Base-by-base conservation (phyloP, 441 rosid species). In the Erysimum pusillum region DNA sequence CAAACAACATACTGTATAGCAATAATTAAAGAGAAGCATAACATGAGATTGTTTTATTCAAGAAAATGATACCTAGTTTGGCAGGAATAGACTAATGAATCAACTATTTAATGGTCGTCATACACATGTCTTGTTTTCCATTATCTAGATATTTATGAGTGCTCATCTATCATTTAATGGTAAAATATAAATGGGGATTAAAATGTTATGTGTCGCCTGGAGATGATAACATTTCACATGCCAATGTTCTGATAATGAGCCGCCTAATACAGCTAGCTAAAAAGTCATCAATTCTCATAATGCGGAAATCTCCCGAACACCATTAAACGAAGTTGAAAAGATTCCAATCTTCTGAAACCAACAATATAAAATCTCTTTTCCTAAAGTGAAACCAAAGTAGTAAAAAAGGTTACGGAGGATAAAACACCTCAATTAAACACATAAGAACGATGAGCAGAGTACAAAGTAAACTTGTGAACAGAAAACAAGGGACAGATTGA, bases 181-280 rank as follows among this genome's bases (percentile, higher is more conserved):
- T 8, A 9, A 17, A 59, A 31, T 38, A 51, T 13, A 20, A 52
- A 22, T 32, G 38, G 0, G 3, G 20, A 13, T 36, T 53, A n/a
- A 11, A 32, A 52, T 31, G 18, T 51, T 15, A 22, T 53, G 63
- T 51, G 60, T 68, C 35, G 25, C 8, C 22, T 5, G 53, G 57
- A 17, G 39, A 38, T 72, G 65, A 52, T 72, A 63, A 46, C 32
- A 68, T 68, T 39, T 53, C 82, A 79, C 82, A 63, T 74, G 78
- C 34, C 57, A 60, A 67, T 73, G 58, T 58, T 77, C 9, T 18
- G 39, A 42, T 11, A 52, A 42, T 34, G 58, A 53, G 14, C 34
- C 63, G 11, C 67, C 52, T 31, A 56, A 54, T 34, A 73, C 56
- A 63, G 38, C 49, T 14, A 65, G 51, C 42, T 56, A 22, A 25